phyloP scores from a whole-genome alignment of 78 protist species.

The Dictyostelium firmibasis region DNA sequence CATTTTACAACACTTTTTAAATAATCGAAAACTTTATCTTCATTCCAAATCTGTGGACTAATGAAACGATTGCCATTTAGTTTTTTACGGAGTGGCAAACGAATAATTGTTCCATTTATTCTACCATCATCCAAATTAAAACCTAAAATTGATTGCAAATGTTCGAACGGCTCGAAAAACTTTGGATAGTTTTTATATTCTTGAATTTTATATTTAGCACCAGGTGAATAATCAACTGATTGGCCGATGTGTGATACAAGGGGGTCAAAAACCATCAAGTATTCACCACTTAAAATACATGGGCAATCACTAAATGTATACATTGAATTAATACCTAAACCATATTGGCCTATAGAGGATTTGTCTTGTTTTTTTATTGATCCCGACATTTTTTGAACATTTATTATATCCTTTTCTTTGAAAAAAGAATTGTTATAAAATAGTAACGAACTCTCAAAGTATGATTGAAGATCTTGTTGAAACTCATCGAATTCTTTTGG shows the following conservation, averaged over 20 bases:
- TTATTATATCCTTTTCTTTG: conserved; percentile 39
- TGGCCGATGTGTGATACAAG: conserved; percentile 4
- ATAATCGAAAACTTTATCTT: neutral
- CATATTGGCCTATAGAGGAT: conserved; percentile 61
- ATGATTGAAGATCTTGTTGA: neutral
- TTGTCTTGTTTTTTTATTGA: conserved; percentile 23
- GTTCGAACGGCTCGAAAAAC: neutral
- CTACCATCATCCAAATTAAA: neutral
- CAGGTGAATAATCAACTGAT: neutral
- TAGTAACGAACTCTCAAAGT: conserved; percentile 50
- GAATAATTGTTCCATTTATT: neutral
- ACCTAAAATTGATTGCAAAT: neutral
- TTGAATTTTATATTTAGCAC: neutral
- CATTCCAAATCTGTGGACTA: neutral
- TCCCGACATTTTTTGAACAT: neutral
- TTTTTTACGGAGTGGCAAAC: conserved; percentile 24
- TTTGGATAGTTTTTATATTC: neutral
- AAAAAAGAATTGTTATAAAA: conserved; percentile 27
- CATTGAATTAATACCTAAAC: conserved; percentile 80
- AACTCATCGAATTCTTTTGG: no score
- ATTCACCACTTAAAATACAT: conserved; percentile 14
- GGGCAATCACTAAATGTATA: conserved; percentile 75
- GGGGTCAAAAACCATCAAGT: conserved; percentile 44
- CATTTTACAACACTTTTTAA: neutral
- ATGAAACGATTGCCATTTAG: neutral